Conservation (phyloP, 345 rosid species). For the Durio zibethinus region DNA sequence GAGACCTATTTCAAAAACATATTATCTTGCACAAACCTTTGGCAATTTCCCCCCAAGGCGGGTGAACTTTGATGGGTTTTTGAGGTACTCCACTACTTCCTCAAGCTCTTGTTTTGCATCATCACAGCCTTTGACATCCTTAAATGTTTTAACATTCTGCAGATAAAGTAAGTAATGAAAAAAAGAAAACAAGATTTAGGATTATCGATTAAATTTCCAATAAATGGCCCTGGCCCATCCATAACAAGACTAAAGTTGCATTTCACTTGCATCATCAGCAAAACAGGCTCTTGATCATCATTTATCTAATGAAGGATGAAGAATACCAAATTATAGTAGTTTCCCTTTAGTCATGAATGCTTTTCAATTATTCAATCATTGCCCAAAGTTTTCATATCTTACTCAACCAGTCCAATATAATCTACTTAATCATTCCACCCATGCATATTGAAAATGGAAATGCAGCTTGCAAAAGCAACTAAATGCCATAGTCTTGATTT, state of each 20-base stretch:
- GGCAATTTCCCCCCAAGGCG: constrained; percentile 99
- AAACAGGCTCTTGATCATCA: background rate
- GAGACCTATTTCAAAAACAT: constrained; percentile 3
- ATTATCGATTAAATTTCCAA: constrained; percentile 2
- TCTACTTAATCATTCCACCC: background rate
- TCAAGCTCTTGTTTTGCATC: constrained; percentile 99
- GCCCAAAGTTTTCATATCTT: constrained; percentile 2
- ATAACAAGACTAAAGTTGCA: constrained; percentile 6
- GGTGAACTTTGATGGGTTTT: constrained; percentile 90
- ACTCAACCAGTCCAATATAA: background rate
- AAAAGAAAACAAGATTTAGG: background rate
- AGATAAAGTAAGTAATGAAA: constrained; percentile 28
- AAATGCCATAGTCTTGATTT: background rate
- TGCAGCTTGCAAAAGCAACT: background rate
- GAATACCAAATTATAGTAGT: background rate
- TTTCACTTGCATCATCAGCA: background rate
- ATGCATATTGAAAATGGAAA: constrained; percentile 3
- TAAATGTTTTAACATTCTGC: constrained; percentile 97
- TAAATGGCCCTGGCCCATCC: constrained; percentile 5
- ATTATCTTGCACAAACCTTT: constrained; percentile 56
- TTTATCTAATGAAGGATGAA: background rate
- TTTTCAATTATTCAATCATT: background rate
- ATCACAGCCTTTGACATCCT: constrained; percentile 99
- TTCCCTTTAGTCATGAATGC: background rate
- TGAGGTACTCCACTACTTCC: constrained; percentile 96